Conservation (phyloP, 495 filamentous ascomycete species). For the Penicillium macrosclerotiorum region DNA sequence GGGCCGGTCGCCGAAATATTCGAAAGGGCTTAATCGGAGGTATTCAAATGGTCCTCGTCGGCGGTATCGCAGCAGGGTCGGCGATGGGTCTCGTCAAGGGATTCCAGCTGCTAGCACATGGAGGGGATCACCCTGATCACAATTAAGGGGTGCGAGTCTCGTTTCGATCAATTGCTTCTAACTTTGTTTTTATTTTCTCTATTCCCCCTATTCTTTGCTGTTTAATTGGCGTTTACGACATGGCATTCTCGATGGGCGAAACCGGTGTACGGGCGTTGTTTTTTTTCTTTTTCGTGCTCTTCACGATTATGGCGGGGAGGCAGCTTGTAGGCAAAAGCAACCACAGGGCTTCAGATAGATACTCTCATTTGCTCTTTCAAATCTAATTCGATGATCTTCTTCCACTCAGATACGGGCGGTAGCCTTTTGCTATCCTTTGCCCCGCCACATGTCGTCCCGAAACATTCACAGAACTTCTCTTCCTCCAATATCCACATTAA, state of each 20-base stretch:
- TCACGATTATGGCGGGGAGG: no score
- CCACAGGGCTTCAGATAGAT: no score
- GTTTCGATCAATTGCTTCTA: not conserved
- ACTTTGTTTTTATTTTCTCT: not conserved
- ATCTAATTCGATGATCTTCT: no score
- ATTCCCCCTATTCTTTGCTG: not conserved
- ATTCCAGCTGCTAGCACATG: conserved; percentile 42
- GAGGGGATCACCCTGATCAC: conserved; percentile 12
- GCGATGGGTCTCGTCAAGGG: conserved; percentile 64
- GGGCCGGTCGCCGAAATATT: conserved; percentile 35
- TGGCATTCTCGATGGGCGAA: not conserved
- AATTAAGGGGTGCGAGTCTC: conserved; percentile 4
- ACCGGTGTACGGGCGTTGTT: not conserved
- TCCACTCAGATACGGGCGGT: no score
- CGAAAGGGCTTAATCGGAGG: conserved; percentile 46
- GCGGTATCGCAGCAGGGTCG: conserved; percentile 61
- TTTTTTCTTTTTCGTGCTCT: not conserved
- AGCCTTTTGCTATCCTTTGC: no score
- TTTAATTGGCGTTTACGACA: conserved; percentile 12
- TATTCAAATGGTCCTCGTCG: conserved; percentile 64
- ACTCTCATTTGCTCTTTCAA: no score
- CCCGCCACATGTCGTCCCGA: no score
- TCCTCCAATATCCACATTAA: no score
- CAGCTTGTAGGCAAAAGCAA: no score
- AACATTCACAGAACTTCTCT: no score